Conservation (phyloP, 164 flowering plant species). For the Piper longum region DNA sequence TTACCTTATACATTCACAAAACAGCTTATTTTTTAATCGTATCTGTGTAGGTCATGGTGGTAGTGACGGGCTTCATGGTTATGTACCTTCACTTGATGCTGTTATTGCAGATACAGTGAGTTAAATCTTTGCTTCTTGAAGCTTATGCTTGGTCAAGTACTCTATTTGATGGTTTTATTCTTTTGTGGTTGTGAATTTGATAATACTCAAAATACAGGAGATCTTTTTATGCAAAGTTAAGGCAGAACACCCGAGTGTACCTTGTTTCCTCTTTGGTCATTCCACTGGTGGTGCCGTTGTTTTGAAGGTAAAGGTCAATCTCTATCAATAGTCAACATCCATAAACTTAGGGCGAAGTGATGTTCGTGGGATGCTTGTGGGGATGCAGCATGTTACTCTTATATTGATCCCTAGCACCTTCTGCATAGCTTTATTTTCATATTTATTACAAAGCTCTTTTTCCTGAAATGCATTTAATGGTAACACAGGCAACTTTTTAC, state of each 20-base stretch:
- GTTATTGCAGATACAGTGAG: slow-evolving; percentile 96
- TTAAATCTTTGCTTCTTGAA: not conserved
- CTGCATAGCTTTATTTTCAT: too few relatives aligned
- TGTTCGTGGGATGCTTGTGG: too few relatives aligned
- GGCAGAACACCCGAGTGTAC: slow-evolving; percentile 67
- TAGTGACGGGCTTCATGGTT: slow-evolving; percentile 98
- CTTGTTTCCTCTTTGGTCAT: slow-evolving; percentile 94
- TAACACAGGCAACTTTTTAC: slow-evolving; percentile 58
- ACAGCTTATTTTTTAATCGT: not conserved
- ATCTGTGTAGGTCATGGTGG: slow-evolving; percentile 79
- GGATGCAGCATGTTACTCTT: too few relatives aligned
- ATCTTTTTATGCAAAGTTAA: slow-evolving; percentile 69
- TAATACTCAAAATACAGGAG: slow-evolving; percentile 27
- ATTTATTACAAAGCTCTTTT: not conserved
- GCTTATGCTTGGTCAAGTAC: too few relatives aligned
- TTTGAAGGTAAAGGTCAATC: slow-evolving; percentile 46
- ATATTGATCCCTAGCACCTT: too few relatives aligned
- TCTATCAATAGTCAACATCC: too few relatives aligned
- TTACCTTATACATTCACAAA: not conserved
- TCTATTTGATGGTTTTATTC: not conserved
- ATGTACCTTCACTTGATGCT: slow-evolving; percentile 92
- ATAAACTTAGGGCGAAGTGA: too few relatives aligned
- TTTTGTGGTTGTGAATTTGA: not conserved
- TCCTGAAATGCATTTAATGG: not conserved
- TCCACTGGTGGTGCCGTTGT: slow-evolving; percentile 99